phyloP scores from a whole-genome alignment of 2,329 filamentous ascomycete genomes.

The Sphaerulina musiva region DNA sequence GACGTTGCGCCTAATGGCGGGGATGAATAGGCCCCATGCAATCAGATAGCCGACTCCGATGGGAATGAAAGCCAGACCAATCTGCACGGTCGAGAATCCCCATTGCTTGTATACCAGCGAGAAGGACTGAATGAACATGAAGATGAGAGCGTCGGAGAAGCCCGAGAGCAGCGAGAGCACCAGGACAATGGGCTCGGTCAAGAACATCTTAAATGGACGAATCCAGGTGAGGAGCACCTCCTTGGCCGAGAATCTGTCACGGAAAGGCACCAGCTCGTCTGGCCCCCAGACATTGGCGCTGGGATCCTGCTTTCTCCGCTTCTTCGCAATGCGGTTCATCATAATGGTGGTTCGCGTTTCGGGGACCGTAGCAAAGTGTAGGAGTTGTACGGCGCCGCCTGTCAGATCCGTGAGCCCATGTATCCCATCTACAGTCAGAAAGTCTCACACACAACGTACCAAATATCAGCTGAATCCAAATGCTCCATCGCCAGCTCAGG shows the following conservation, averaged over 20 bases:
- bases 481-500: slow-evolving; percentile 66
- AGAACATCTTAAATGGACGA: slow-evolving; percentile 69
- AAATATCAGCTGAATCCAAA: slow-evolving; percentile 85
- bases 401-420: too few relatives aligned
- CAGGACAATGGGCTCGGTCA: slow-evolving; percentile 69
- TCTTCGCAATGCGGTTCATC: slow-evolving; percentile 73
- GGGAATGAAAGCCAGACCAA: slow-evolving; percentile 60
- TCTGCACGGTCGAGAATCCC: slow-evolving; percentile 53
- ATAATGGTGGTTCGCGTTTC: slow-evolving; percentile 75
- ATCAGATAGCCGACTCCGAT: slow-evolving; percentile 63
- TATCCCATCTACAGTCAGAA: neutral
- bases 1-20: slow-evolving; percentile 47
- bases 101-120: slow-evolving; percentile 62
- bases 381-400: slow-evolving; percentile 55
- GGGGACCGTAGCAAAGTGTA: slow-evolving; percentile 58
- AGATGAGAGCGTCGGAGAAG: slow-evolving; percentile 70
- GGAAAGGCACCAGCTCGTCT: slow-evolving; percentile 55
- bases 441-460: slow-evolving; percentile 36
- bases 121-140: slow-evolving; percentile 74
- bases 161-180: slow-evolving; percentile 65
- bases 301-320: slow-evolving; percentile 54
- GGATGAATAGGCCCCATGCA: slow-evolving; percentile 57
- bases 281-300: slow-evolving; percentile 62
- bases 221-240: slow-evolving; percentile 51
- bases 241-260: slow-evolving; percentile 38